phyloP scores from a whole-genome alignment of 2,329 filamentous ascomycete genomes.

The Biscogniauxia sp. region DNA sequence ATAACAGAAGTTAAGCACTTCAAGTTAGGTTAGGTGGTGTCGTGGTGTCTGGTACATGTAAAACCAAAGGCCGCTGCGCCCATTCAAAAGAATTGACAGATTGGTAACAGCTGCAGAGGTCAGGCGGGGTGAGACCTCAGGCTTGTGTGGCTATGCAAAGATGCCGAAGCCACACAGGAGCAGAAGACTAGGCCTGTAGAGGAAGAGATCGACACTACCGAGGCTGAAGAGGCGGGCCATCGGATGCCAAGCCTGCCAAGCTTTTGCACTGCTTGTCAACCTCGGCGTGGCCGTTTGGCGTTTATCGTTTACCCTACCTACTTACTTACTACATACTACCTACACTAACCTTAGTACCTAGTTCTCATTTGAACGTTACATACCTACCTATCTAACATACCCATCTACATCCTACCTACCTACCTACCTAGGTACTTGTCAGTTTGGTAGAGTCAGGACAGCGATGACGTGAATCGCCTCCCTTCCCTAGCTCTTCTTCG shows the following conservation, averaged over 20 bases:
- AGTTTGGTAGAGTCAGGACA: not conserved
- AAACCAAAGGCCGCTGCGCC: no score
- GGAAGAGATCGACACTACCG: not conserved
- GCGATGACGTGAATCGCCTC: conserved; percentile 1
- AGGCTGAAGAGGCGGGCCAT: not conserved
- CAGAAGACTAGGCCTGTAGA: not conserved
- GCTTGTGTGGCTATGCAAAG: not conserved
- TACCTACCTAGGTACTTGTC: not conserved
- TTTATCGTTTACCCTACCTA: not conserved
- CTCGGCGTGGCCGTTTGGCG: not conserved
- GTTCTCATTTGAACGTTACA: no score
- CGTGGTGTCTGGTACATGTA: no score
- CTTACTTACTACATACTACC: no score
- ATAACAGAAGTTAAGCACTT: no score
- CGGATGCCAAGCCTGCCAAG: no score
- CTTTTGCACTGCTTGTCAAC: not conserved
- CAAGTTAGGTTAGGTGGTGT: no score
- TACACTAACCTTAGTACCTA: not conserved
- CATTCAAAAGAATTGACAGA: not conserved
- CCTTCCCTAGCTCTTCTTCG: not conserved
- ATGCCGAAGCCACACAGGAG: not conserved
- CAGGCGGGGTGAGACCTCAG: no score
- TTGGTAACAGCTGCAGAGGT: not conserved
- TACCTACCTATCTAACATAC: no score
- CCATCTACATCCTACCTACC: no score